Percentiles rank a stretch among this genome's conserved stretches.
phyloP scores from a whole-genome alignment of 2,329 filamentous ascomycete genomes.

The Xylariaceae sp. region DNA sequence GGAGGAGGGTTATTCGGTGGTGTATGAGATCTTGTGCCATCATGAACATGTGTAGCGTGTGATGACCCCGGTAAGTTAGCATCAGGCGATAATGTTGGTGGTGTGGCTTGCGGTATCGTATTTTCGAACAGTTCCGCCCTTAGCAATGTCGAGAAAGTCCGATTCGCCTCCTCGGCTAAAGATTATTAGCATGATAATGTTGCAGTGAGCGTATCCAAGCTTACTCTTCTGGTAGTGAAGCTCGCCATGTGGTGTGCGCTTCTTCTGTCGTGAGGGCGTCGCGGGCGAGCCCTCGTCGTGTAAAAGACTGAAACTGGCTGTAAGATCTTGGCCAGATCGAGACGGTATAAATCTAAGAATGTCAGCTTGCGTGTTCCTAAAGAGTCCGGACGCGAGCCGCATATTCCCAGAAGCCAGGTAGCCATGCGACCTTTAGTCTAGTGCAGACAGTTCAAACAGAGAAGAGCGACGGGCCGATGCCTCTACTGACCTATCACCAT shows the following conservation, averaged over 20 bases:
- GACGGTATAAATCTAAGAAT: constrained; percentile 85
- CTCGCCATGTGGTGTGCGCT: constrained; percentile 83
- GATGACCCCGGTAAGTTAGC: constrained; percentile 52
- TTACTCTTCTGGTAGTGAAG: constrained; percentile 91
- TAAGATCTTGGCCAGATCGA: constrained; percentile 87
- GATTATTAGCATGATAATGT: constrained; percentile 28
- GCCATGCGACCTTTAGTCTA: neutral
- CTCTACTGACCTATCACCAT: constrained; percentile 60
- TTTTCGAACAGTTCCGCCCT: constrained; percentile 91
- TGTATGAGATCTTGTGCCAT: constrained; percentile 76
- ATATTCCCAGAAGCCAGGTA: neutral
- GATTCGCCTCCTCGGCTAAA: constrained; percentile 87
- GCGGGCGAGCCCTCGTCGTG: constrained; percentile 93
- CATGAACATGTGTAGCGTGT: constrained; percentile 58
- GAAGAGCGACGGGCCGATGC: neutral
- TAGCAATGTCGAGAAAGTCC: constrained; percentile 85
- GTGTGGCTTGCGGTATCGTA: constrained; percentile 79
- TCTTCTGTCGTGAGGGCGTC: constrained; percentile 83
- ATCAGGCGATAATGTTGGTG: constrained; percentile 65
- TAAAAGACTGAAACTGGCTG: constrained; percentile 88
- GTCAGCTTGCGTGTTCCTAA: constrained; percentile 9
- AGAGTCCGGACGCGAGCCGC: neutral
- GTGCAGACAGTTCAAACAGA: constrained; percentile 26
- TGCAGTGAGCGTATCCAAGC: constrained; percentile 33
- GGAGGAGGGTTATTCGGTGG: constrained; percentile 71